Base-by-base conservation (phyloP, 2,329 filamentous ascomycete species). In the Exutisphaerella laricina region DNA sequence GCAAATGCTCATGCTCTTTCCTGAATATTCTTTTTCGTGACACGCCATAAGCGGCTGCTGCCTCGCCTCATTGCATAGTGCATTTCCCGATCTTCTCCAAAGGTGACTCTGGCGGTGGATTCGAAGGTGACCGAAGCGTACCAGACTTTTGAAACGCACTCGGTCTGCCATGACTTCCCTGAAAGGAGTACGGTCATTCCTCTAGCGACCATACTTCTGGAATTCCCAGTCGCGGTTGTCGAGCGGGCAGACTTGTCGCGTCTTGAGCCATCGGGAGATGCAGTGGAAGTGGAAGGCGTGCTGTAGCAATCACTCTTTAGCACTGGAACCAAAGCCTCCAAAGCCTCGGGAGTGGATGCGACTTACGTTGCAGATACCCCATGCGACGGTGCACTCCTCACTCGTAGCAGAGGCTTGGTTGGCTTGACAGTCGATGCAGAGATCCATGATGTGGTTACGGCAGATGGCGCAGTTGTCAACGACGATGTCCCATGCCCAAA, bases 271-370 rank as follows among this genome's bases (percentile, higher is more conserved):
- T 69, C 92, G 80, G 9, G 92, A 97, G 64, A 98, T 98, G 74
- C 92, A 98, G 72, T 98, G 92, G 72, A 98, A 98, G 70, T 98
- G 92, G 76, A 98, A 98, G 21, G 92, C 92, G 64, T 98, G 92
- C 92, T 98, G 60, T 45, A 20, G 21, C 23, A 38, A 7, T n/a
- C n/a, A n/a, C n/a, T n/a, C n/a, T n/a, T n/a, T n/a, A n/a, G n/a
- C n/a, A n/a, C n/a, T n/a, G n/a, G n/a, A n/a, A n/a, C n/a, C n/a
- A n/a, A n/a, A n/a, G n/a, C n/a, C n/a, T n/a, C n/a, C n/a, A n/a
- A n/a, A n/a, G n/a, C n/a, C n/a, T n/a, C n/a, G n/a, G n/a, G n/a
- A n/a, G n/a, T n/a, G n/a, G 31, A 25, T n/a, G 22, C n/a, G 34
- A 75, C 86, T 69, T 70, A 96, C 92, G 64, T 98, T 98, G 76